Evolutionary conservation across 23 red algal species (phyloP).

Genomic region (Rhodosorus marinus): DNA sequence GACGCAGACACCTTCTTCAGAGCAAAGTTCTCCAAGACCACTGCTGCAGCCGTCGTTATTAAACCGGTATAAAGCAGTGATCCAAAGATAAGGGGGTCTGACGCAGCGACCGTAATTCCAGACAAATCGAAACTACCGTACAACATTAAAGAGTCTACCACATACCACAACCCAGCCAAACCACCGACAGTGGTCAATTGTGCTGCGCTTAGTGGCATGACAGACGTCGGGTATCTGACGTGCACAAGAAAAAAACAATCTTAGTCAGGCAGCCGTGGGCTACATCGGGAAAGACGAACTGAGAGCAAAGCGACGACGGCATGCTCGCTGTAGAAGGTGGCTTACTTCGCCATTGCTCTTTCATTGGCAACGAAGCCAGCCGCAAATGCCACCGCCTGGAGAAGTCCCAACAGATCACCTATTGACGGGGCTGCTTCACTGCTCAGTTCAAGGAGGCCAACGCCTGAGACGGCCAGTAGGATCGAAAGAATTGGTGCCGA

Average conservation of each 20-base stretch:
- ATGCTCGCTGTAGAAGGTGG: no score
- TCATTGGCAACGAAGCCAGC: constrained; percentile 43
- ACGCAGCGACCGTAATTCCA: neutral
- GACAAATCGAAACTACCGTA: no score
- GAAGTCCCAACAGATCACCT: constrained; percentile 26
- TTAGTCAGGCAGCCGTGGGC: no score
- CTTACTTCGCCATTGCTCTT: constrained; percentile 18
- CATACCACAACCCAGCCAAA: no score
- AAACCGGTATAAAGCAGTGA: constrained; percentile 41
- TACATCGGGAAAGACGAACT: no score
- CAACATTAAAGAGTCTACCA: no score
- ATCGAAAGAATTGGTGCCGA: no score
- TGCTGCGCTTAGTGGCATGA: no score
- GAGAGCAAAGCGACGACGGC: no score
- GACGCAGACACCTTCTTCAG: constrained; percentile 27
- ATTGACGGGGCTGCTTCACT: neutral
- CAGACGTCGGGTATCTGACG: no score
- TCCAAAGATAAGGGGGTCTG: neutral
- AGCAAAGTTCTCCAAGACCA: constrained; percentile 38
- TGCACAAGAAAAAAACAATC: no score
- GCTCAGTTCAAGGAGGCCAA: constrained; percentile 36
- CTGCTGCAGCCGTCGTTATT: constrained; percentile 43
- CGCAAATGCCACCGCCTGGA: constrained; percentile 41
- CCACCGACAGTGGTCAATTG: no score
- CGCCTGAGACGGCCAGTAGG: constrained; percentile 24